phyloP scores from a whole-genome alignment of 2,329 filamentous ascomycete genomes.

The Cryoendolithus antarcticus region DNA sequence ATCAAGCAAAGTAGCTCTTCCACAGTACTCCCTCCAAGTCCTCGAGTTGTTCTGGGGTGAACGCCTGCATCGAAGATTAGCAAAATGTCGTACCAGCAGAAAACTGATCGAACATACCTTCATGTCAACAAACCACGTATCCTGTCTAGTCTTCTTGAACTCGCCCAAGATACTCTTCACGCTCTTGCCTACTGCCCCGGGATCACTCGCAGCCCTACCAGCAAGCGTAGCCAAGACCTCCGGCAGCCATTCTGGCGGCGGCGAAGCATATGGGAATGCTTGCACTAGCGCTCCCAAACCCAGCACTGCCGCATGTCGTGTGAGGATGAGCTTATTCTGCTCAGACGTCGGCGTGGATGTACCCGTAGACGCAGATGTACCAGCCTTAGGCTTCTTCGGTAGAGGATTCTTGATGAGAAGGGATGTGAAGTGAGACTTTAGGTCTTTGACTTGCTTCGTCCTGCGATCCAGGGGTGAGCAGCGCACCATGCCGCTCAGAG shows the following conservation, averaged over 20 bases:
- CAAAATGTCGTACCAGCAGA: not conserved
- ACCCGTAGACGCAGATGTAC: conserved; percentile 20
- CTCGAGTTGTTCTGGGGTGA: conserved; percentile 84
- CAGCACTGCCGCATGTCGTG: conserved; percentile 79
- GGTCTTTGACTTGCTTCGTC: conserved; percentile 58
- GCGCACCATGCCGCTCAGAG: conserved; percentile 92
- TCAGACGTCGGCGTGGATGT: conserved; percentile 57
- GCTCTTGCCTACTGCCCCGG: conserved; percentile 86
- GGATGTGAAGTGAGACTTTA: conserved; percentile 68
- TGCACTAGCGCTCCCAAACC: conserved; percentile 84
- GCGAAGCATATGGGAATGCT: conserved; percentile 90
- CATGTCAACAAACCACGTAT: conserved; percentile 96
- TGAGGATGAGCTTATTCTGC: conserved; percentile 63
- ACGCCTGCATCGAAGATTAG: conserved; percentile 41
- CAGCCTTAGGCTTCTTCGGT: conserved; percentile 52
- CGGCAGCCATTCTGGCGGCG: conserved; percentile 86
- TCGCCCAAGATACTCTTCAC: conserved; percentile 90
- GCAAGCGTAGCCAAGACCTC: conserved; percentile 80
- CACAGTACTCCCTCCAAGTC: conserved; percentile 92
- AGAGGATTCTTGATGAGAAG: conserved; percentile 75
- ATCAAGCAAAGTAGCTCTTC: conserved; percentile 96
- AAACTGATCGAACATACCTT: conserved; percentile 52
- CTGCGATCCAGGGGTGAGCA: conserved; percentile 78
- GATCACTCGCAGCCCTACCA: conserved; percentile 71
- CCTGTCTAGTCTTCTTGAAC: conserved; percentile 98